Percentiles rank a stretch among this genome's conserved stretches.
Evolutionary conservation across 2,329 filamentous ascomycete species (phyloP).

Genomic region (Microdochium trichocladiopsis): DNA sequence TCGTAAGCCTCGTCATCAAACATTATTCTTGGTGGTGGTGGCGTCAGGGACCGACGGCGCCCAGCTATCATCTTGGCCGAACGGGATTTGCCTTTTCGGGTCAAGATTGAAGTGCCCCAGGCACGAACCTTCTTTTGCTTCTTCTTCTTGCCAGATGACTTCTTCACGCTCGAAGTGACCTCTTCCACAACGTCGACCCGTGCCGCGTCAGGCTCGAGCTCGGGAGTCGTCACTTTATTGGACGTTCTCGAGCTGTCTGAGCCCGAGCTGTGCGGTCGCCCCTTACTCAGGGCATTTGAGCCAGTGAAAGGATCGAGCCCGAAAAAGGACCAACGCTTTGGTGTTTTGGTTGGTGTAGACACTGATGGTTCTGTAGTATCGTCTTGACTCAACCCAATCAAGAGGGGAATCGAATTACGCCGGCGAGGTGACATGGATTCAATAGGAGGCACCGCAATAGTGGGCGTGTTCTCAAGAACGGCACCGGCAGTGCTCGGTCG

Average conservation of each 20-base stretch:
- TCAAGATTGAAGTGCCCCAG: slow-evolving; percentile 63
- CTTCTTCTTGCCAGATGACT: slow-evolving; percentile 35
- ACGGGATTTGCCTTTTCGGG: slow-evolving; percentile 50
- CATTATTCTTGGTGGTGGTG: slow-evolving; percentile 28
- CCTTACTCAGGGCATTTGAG: slow-evolving; percentile 37
- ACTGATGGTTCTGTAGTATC: slow-evolving; percentile 22
- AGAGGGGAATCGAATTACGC: slow-evolving; percentile 52
- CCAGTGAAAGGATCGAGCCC: slow-evolving; percentile 47
- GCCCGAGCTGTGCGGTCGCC: slow-evolving; percentile 38
- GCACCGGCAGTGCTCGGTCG: slow-evolving; percentile 66
- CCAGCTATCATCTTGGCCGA: slow-evolving; percentile 32
- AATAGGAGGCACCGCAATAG: slow-evolving; percentile 22
- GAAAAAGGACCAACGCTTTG: slow-evolving; percentile 57
- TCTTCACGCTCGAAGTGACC: slow-evolving; percentile 12
- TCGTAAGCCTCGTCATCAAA: slow-evolving; percentile 18
- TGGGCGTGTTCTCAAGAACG: slow-evolving; percentile 49
- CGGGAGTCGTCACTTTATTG: slow-evolving; percentile 14
- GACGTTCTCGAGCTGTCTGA: slow-evolving; percentile 29
- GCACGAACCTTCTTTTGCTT: slow-evolving; percentile 70
- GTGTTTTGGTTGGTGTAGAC: slow-evolving; percentile 41
- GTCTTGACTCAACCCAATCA: slow-evolving; percentile 33
- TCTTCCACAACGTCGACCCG: slow-evolving; percentile 4
- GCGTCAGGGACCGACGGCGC: slow-evolving; percentile 36
- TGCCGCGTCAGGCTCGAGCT: neutral
- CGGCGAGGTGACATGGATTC: slow-evolving; percentile 33